A percentile compares a stretch with the other conserved stretches of the same genome.
Evolutionary conservation across 352 stramenopile species (phyloP).

Genomic region (Phytopythium boreale): DNA sequence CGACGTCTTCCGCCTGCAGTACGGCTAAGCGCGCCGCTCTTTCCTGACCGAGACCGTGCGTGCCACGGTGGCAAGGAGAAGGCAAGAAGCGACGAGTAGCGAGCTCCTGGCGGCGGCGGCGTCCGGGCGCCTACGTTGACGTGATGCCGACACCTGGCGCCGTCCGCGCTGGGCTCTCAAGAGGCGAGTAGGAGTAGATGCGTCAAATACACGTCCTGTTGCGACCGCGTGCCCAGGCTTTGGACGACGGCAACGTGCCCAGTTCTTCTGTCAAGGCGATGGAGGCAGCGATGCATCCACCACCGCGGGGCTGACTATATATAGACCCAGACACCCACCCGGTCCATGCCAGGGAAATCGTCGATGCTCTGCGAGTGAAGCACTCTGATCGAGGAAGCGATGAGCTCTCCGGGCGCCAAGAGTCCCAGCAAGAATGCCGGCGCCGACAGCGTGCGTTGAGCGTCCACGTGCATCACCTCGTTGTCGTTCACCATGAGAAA

Average conservation of each 20-base stretch:
- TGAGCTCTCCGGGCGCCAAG: slow-evolving; percentile 1
- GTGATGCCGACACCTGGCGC: no score
- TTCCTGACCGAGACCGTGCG: background rate
- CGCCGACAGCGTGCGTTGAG: slow-evolving; percentile 2
- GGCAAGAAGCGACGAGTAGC: background rate
- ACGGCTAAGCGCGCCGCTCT: slow-evolving; percentile 77
- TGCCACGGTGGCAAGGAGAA: background rate
- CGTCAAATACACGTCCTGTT: slow-evolving; percentile 7
- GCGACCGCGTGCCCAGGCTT: background rate
- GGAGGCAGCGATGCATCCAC: background rate
- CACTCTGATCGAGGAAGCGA: background rate
- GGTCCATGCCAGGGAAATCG: background rate
- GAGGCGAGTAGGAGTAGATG: slow-evolving; percentile 5
- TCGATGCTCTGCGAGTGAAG: no score
- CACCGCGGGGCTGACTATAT: background rate
- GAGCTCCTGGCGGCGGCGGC: background rate
- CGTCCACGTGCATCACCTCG: background rate
- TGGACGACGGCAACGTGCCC: background rate
- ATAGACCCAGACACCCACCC: background rate
- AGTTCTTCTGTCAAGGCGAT: background rate
- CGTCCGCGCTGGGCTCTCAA: background rate
- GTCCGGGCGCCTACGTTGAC: background rate
- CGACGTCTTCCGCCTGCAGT: slow-evolving; percentile 97
- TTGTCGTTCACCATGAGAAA: background rate
- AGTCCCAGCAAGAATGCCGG: slow-evolving; percentile 6